A percentile compares a stretch with the other conserved stretches of the same genome.
Evolutionary conservation across 148 eudicot genomes (phyloP).

Genomic region (Persicaria tinctoria): DNA sequence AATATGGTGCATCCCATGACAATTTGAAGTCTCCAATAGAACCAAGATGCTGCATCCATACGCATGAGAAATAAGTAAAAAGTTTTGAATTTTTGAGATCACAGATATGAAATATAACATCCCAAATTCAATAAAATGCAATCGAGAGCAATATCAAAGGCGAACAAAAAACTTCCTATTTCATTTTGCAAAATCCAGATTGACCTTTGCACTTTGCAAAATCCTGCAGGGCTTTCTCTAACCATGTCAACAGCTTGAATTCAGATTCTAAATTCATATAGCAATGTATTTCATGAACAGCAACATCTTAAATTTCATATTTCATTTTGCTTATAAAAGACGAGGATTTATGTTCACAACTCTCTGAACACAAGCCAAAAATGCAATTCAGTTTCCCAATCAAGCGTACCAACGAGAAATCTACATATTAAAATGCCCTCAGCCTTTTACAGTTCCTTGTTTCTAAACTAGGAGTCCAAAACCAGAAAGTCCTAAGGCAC

Average conservation of each 20-base stretch:
- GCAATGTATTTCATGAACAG: background rate
- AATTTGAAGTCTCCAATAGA: constrained; percentile 62
- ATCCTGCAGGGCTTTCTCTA: background rate
- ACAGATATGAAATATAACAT: background rate
- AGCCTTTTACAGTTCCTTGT: background rate
- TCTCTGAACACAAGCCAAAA: background rate
- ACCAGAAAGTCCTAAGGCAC: background rate
- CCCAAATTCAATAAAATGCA: background rate
- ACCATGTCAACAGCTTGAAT: background rate
- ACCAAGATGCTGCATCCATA: constrained; percentile 40
- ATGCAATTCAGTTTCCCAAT: background rate
- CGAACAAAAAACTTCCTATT: too few relatives aligned
- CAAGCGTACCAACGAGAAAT: background rate
- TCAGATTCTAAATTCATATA: background rate
- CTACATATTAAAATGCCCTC: background rate
- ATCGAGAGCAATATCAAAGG: background rate
- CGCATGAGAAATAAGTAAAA: background rate
- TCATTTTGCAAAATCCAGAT: too few relatives aligned
- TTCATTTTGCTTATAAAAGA: background rate
- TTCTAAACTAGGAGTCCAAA: background rate
- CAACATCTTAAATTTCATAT: background rate
- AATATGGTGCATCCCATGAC: constrained; percentile 63
- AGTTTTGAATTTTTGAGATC: background rate
- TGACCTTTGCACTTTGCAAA: background rate
- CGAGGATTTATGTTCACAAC: background rate